Base-by-base conservation (phyloP, 148 eudicot genomes). In the Arbutus unedo region DNA sequence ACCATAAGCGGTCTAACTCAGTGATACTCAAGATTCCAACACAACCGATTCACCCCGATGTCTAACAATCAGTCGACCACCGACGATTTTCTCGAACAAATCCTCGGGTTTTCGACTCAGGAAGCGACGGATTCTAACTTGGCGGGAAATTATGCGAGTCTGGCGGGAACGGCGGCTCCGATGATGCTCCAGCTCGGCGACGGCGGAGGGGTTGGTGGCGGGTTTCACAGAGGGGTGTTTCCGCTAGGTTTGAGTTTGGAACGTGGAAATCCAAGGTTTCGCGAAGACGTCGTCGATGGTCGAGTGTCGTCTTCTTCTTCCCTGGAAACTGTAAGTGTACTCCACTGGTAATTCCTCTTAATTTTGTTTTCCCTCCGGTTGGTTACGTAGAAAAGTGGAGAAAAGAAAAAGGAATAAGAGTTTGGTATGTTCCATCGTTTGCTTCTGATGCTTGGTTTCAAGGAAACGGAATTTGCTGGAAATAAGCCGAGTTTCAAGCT, bases 231-330 rank as follows among this genome's bases (percentile, higher is more conserved):
- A 14, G 82, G 83, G 23, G 84, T 87, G 25, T 90, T 90, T 16
- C 93, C 93, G n/a, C 62, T 91, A 70, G 92, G 93, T 80, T 76
- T 91, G 79, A 91, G 93, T 78, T 82, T 91, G 87, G 93, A 91
- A 78, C 87, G 85, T 79, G 81, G 88, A 8, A 80, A 80, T 68
- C 67, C 84, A 84, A 79, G 93, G 82, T 89, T 88, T 76, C 89
- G 89, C 45, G 93, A 91, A 6, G 91, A 89, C 62, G 67, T 91
- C 82, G 86, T 73, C 53, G 85, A 89, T 84, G 82, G 82, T 41
- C 81, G 82, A 49, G 79, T 82, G 67, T 82, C 66, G 55, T 77
- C 89, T 84, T 87, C 87, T 48, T 19, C 79, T 31, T 31, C 38
- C 38, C 38, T 31, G 38, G 38, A 31, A 31, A 31, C 0, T 31